These are phyloP conservation scores for Trichocladium antarcticum DNA, from an alignment of 495 filamentous ascomycete species.

Conservation along the genomic window DNA sequence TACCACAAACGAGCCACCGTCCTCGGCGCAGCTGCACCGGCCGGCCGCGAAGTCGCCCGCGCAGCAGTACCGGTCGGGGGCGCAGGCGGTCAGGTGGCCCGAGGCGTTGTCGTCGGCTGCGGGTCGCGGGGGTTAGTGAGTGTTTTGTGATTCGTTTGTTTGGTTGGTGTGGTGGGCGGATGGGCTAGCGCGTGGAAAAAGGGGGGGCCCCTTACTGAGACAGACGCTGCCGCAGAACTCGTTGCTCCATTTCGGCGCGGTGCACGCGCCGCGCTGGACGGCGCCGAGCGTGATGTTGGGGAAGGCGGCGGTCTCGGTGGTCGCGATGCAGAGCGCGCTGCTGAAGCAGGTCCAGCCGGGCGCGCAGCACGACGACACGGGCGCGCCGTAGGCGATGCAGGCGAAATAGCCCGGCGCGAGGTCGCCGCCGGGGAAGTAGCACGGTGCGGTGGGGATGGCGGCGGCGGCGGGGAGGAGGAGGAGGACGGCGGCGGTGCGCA, in stretches of 20 bases:
- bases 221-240: conserved; percentile 25
- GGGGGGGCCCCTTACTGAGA: conserved; percentile 16
- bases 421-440: conserved; percentile 23
- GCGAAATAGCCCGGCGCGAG: conserved; percentile 18
- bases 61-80: conserved; percentile 25
- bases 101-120: conserved; percentile 11
- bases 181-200: not conserved
- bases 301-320: conserved; percentile 12
- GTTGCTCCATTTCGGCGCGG: conserved; percentile 25
- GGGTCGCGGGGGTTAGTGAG: not conserved
- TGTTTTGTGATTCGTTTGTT: not conserved
- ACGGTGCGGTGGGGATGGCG: conserved; percentile 12
- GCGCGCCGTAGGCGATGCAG: conserved; percentile 16
- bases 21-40: conserved; percentile 19
- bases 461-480: too few relatives aligned
- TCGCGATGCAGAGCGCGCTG: conserved; percentile 27
- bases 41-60: conserved; percentile 15
- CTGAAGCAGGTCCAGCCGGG: conserved; percentile 29
- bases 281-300: conserved; percentile 18
- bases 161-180: not conserved
- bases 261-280: conserved; percentile 22
- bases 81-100: conserved; percentile 21
- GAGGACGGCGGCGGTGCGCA: too few relatives aligned
- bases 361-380: conserved; percentile 21
- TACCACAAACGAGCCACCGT: conserved; percentile 16